A percentile compares a stretch with the other conserved stretches of the same genome.
Evolutionary conservation across 2,329 filamentous ascomycete genomes (phyloP).

Genomic region (Fusarium tuaranense): DNA sequence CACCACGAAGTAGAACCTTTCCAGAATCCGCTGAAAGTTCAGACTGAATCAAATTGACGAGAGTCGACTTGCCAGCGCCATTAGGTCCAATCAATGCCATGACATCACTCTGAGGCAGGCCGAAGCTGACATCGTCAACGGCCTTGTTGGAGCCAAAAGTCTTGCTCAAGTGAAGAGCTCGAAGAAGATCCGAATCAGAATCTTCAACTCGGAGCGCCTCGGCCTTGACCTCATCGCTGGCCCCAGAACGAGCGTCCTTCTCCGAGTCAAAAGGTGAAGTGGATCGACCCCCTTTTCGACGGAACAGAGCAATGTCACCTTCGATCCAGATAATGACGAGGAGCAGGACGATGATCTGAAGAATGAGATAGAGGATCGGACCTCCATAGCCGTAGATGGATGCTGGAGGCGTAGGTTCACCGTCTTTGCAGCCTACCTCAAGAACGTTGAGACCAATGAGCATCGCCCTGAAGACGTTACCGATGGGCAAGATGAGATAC

Average conservation of each 20-base stretch:
- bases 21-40: constrained; percentile 51
- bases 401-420: constrained; percentile 70
- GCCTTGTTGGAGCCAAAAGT: constrained; percentile 72
- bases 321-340: background rate
- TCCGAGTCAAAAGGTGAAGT: background rate
- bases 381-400: constrained; percentile 78
- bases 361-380: constrained; percentile 80
- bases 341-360: constrained; percentile 69
- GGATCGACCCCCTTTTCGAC: background rate
- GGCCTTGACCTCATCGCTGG: background rate
- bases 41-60: constrained; percentile 44
- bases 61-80: constrained; percentile 86
- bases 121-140: constrained; percentile 79
- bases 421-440: constrained; percentile 75
- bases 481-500: constrained; percentile 43
- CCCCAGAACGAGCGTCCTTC: background rate
- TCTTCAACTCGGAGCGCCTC: constrained; percentile 44
- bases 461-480: constrained; percentile 73
- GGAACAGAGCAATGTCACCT: background rate
- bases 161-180: constrained; percentile 76
- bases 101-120: constrained; percentile 74
- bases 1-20: constrained; percentile 80
- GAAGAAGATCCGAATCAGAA: constrained; percentile 60
- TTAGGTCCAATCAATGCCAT: constrained; percentile 83
- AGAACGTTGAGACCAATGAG: constrained; percentile 84